Evolutionary conservation across 2,329 filamentous ascomycete genomes (phyloP).

Genomic region (Penicillium sp.): DNA sequence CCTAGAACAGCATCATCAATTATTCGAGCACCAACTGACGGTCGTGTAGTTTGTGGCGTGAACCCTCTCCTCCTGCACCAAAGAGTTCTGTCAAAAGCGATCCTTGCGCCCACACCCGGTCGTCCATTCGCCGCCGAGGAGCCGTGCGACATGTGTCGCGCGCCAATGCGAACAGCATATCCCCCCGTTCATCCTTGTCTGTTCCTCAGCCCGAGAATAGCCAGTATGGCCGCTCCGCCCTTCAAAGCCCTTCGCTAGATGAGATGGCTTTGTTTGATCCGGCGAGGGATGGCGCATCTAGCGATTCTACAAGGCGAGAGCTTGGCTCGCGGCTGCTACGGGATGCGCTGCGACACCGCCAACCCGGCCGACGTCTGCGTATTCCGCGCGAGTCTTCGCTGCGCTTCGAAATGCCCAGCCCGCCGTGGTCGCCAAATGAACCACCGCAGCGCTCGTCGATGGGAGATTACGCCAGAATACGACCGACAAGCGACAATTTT

Average conservation of each 20-base stretch:
- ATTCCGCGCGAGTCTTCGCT: constrained; percentile 34
- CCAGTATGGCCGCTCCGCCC: constrained; percentile 17
- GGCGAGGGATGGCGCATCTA: background rate
- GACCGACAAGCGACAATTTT: constrained; percentile 18
- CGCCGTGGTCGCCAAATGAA: constrained; percentile 25
- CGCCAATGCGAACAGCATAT: constrained; percentile 19
- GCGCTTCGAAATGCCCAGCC: constrained; percentile 27
- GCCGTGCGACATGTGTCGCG: constrained; percentile 31
- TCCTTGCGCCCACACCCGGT: constrained; percentile 51
- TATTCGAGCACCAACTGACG: constrained; percentile 3
- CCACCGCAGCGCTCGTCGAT: constrained; percentile 21
- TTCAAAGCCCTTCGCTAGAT: constrained; percentile 25
- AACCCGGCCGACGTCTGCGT: constrained; percentile 31
- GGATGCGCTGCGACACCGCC: constrained; percentile 32
- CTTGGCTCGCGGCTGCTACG: constrained; percentile 31
- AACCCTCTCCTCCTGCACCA: constrained; percentile 46
- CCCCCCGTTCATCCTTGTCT: constrained; percentile 28
- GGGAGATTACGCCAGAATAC: constrained; percentile 17
- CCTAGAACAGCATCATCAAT: background rate
- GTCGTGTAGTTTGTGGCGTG: constrained; percentile 51
- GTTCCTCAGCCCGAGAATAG: constrained; percentile 26
- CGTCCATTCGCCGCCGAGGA: constrained; percentile 54
- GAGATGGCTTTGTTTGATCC: constrained; percentile 23
- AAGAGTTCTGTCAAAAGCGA: constrained; percentile 49
- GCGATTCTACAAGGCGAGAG: constrained; percentile 30